Evolutionary conservation across 306 rosid genomes (phyloP).

Genomic region (Fagus crenata): DNA sequence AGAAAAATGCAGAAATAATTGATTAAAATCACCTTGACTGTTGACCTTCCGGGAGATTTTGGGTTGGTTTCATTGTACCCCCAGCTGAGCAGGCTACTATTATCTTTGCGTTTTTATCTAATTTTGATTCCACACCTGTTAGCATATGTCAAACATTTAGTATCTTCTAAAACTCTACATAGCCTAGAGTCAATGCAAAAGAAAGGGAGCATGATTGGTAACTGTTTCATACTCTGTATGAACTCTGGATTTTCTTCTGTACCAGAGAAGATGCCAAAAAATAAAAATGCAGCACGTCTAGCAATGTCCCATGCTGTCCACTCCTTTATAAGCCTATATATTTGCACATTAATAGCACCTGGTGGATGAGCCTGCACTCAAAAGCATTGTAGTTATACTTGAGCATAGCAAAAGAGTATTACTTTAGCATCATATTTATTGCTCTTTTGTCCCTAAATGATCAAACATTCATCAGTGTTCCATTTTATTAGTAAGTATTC

Average conservation of each 20-base stretch:
- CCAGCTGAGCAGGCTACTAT: constrained; percentile 91
- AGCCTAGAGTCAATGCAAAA: constrained; percentile 17
- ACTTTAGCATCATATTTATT: neutral
- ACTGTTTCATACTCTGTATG: constrained; percentile 49
- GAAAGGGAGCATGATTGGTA: constrained; percentile 5
- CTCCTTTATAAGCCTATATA: constrained; percentile 95
- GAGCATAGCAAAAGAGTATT: neutral
- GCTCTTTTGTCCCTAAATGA: neutral
- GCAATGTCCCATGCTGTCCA: constrained; percentile 99
- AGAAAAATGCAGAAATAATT: neutral
- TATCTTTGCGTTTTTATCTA: constrained; percentile 72
- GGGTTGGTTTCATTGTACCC: constrained; percentile 91
- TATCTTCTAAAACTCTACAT: neutral
- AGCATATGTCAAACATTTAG: constrained; percentile 14
- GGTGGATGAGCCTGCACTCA: constrained; percentile 75
- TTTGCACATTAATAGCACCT: constrained; percentile 85
- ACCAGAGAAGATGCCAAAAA: constrained; percentile 91
- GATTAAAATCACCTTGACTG: constrained; percentile 69
- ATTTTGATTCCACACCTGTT: constrained; percentile 72
- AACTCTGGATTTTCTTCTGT: constrained; percentile 99
- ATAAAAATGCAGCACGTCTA: constrained; percentile 95
- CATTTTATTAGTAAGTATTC: neutral
- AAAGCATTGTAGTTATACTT: neutral
- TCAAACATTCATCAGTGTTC: neutral
- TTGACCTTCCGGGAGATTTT: constrained; percentile 93